Evolutionary conservation across 2,329 filamentous ascomycete genomes (phyloP), one percentile per base, ranked within the genome.

Genomic region (Fusarium cyanostomum): DNA sequence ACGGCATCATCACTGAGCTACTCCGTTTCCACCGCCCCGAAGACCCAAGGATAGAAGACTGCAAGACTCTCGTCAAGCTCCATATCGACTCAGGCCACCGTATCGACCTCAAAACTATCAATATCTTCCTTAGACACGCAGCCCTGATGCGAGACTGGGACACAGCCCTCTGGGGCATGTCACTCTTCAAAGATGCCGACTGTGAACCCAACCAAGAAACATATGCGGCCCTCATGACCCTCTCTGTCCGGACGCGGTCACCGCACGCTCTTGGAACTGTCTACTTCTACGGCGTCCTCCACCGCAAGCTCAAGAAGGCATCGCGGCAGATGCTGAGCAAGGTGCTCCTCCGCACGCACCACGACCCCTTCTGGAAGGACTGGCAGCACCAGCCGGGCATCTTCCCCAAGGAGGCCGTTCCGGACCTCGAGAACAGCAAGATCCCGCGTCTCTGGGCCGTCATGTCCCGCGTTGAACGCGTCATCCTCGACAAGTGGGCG

Each of bases 1-100:
- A 79, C 64, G 67, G 66, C 30, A 76, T 82, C 21, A 59, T 83
- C n/a, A 70, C 75, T 4, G 78, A 82, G 39, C 74, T 82, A 21
- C 76, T 79, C 43, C 72, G 75, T 27, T 76, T 82, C 66, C 72
- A 78, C 38, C 69, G 68, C 7, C 56, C 50, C 21, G 45, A 68
- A 9, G 43, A 70, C 44, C 48, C 62, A 4, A 56, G 66, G 11
- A 62, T 71, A 30, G 55, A 64, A 12, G 72, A 75, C 15, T 72
- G 74, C 39, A 67, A 71, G 39, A 39, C 59, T 2, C 64, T 78
- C 24, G 51, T 77, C 18, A 50, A 69, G 1, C 62, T 65, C 3
- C 66, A 71, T 21, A 61, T 54, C 4, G 58, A 72, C 7, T 68
- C 71, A 34, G 64, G 68, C 8, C 43, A 56, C 35, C 52, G 49